Conservation (phyloP, 2,329 filamentous ascomycete genomes). For the Teratosphaeriaceae sp. region DNA sequence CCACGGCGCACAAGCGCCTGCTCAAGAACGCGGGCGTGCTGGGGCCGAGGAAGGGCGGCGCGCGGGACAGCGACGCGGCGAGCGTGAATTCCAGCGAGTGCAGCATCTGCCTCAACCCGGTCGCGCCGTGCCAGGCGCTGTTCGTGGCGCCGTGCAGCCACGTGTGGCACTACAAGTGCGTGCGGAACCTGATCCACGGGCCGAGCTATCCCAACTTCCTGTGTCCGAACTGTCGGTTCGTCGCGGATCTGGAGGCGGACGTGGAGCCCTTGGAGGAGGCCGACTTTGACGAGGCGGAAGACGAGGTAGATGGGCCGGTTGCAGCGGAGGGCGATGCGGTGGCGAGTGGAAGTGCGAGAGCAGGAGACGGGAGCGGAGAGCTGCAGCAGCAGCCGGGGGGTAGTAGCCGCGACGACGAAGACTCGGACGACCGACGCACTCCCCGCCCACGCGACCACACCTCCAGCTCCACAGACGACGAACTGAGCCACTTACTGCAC, state of each 20-base stretch:
- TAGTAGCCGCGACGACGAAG: too few species aligned
- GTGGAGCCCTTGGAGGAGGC: slow-evolving; percentile 71
- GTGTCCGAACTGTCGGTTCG: slow-evolving; percentile 94
- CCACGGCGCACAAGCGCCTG: slow-evolving; percentile 84
- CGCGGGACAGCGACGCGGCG: slow-evolving; percentile 48
- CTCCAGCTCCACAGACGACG: too few species aligned
- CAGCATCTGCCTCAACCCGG: slow-evolving; percentile 88
- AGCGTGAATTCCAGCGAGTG: slow-evolving; percentile 70
- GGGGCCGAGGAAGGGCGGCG: slow-evolving; percentile 33
- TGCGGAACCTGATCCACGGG: slow-evolving; percentile 72
- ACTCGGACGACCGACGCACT: too few species aligned
- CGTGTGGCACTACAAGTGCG: slow-evolving; percentile 99
- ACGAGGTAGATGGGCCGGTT: slow-evolving; percentile 12
- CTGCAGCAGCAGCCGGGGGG: too few species aligned
- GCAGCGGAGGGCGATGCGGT: slow-evolving; percentile 7
- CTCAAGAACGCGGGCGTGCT: slow-evolving; percentile 51
- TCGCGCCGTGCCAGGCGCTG: slow-evolving; percentile 85
- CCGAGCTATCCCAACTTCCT: slow-evolving; percentile 87
- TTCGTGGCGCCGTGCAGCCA: slow-evolving; percentile 99
- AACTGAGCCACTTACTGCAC: too few species aligned
- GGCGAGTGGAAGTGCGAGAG: too few species aligned
- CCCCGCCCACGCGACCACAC: too few species aligned
- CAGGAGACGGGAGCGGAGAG: too few species aligned
- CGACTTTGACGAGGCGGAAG: slow-evolving; percentile 31
- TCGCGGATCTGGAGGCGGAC: slow-evolving; percentile 89